These are phyloP conservation scores for Chytriomyces confervae DNA, from an alignment of 192 early-diverging fungal species.

Conservation along the genomic window DNA sequence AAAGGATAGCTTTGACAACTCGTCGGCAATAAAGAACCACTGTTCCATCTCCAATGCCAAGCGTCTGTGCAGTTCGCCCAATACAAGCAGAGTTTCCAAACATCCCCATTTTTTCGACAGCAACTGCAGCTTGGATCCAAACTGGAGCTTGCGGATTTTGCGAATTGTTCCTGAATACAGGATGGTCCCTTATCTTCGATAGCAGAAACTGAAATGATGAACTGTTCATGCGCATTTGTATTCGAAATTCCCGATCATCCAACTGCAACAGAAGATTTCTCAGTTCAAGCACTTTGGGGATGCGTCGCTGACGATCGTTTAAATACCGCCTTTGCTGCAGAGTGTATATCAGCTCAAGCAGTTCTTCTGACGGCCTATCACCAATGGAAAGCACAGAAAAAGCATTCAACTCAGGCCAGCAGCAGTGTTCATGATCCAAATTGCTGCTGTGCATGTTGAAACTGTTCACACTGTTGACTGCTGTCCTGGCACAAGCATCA, in stretches of 20 bases:
- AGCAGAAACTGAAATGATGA: slow-evolving; percentile 7
- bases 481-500: no score
- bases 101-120: slow-evolving; percentile 3
- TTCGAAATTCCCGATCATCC: neutral
- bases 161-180: slow-evolving; percentile 24
- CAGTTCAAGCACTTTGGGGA: neutral
- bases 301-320: neutral
- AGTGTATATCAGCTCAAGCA: neutral
- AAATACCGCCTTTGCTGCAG: neutral
- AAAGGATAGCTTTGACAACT: slow-evolving; percentile 9
- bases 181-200: neutral
- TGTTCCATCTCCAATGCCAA: slow-evolving; percentile 14
- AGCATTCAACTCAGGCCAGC: no score
- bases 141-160: slow-evolving; percentile 13
- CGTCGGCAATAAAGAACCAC: neutral
- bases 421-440: no score
- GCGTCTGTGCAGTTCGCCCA: slow-evolving; percentile 1
- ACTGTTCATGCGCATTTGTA: neutral
- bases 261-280: neutral
- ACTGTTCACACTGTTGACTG: no score
- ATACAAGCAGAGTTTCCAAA: neutral
- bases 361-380: neutral
- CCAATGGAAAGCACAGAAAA: no score
- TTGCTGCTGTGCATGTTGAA: no score
- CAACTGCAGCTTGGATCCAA: slow-evolving; percentile 13